phyloP scores from a whole-genome alignment of 2,329 filamentous ascomycete species.

The Xylariaceae sp. region DNA sequence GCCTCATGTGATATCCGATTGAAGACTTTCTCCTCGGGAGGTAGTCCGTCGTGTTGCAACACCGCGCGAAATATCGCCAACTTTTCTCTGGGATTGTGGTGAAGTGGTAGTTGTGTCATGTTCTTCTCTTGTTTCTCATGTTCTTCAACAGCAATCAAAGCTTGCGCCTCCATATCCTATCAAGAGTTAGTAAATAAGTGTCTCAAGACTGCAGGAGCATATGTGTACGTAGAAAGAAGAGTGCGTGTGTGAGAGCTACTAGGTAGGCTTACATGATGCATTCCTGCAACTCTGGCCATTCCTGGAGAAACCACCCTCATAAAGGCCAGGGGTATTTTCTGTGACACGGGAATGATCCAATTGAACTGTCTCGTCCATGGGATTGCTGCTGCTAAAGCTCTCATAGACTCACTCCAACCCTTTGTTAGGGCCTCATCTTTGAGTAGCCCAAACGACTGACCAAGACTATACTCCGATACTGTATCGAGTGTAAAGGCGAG shows the following conservation, averaged over 20 bases:
- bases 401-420: conserved; percentile 14
- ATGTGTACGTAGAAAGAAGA: neutral
- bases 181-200: neutral
- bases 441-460: conserved; percentile 15
- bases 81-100: conserved; percentile 12
- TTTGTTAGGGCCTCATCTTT: conserved; percentile 13
- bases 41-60: conserved; percentile 18
- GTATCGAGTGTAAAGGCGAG: conserved; percentile 16
- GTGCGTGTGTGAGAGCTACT: neutral
- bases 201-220: neutral
- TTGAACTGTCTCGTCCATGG: conserved; percentile 24
- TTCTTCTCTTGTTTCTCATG: conserved; percentile 5
- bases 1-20: conserved; percentile 30
- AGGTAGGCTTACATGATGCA: conserved; percentile 20
- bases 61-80: conserved; percentile 24
- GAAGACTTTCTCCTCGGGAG: conserved; percentile 21
- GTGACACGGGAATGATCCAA: conserved; percentile 27
- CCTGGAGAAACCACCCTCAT: conserved; percentile 7
- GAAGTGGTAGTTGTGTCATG: neutral
- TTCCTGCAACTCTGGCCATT: conserved; percentile 21
- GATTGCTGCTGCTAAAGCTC: conserved; percentile 15
- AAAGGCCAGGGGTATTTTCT: conserved; percentile 11
- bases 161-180: conserved; percentile 26
- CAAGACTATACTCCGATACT: conserved; percentile 23
- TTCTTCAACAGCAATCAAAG: conserved; percentile 13